These are phyloP conservation scores for Afroboletus lepidellus DNA, from an alignment of 1,284 basidiomycete genomes.

Conservation along the genomic window DNA sequence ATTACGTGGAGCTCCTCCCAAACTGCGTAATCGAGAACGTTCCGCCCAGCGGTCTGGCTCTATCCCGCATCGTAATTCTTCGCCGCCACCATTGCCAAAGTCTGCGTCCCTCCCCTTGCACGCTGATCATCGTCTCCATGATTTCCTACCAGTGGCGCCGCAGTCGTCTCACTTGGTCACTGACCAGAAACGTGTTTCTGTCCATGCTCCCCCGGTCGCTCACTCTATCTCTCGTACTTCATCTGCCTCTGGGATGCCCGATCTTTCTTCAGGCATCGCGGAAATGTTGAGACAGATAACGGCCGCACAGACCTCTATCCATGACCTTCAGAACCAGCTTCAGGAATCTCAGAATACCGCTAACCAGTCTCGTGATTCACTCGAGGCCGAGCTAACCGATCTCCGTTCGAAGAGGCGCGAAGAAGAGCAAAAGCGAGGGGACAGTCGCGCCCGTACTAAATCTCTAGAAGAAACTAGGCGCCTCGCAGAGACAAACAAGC, in stretches of 20 bases:
- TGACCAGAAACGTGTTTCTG: constrained; percentile 37
- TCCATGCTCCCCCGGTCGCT: constrained; percentile 35
- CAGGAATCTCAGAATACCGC: constrained; percentile 63
- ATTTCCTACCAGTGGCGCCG: constrained; percentile 30
- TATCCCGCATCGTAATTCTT: constrained; percentile 51
- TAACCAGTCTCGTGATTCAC: constrained; percentile 57
- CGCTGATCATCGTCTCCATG: constrained; percentile 33
- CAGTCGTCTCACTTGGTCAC: constrained; percentile 38
- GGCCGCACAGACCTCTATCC: constrained; percentile 60
- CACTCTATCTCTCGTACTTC: constrained; percentile 29
- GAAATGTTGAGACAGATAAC: constrained; percentile 80
- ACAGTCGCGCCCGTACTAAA: constrained; percentile 82
- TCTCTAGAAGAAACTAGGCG: constrained; percentile 85
- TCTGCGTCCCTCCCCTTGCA: constrained; percentile 77
- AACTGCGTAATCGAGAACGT: constrained; percentile 58
- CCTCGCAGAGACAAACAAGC: constrained; percentile 71
- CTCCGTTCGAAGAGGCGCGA: constrained; percentile 77
- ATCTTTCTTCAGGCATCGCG: constrained; percentile 69
- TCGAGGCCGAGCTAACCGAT: constrained; percentile 74
- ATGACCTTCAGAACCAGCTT: constrained; percentile 78
- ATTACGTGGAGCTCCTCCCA: constrained; percentile 48
- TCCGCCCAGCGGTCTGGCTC: constrained; percentile 41
- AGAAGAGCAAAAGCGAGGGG: constrained; percentile 77
- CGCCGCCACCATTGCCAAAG: constrained; percentile 80
- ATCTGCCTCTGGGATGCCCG: constrained; percentile 34